Evolutionary conservation across 345 rosid genomes (phyloP).

Genomic region (Populus tremula): DNA sequence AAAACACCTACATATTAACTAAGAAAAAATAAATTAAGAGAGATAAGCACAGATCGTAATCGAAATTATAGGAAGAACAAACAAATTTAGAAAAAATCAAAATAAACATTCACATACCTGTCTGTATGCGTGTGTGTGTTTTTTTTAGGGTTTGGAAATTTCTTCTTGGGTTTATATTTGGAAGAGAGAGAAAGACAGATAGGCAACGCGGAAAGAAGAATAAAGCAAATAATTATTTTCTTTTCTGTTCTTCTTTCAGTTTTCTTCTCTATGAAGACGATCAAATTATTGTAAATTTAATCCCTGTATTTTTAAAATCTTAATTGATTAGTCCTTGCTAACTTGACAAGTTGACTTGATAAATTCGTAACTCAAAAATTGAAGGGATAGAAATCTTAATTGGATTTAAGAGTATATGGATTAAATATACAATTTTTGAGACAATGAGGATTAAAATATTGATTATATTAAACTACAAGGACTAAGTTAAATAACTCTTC

Average conservation of each 20-base stretch:
- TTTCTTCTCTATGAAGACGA: background rate
- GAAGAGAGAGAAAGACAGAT: background rate
- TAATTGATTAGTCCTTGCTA: background rate
- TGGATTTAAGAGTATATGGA: background rate
- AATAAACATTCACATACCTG: background rate
- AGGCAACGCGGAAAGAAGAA: constrained; percentile 4
- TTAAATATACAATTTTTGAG: background rate
- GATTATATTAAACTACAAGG: background rate
- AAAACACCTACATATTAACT: background rate
- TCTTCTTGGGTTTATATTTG: background rate
- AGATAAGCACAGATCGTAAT: constrained; percentile 4
- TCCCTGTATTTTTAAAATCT: background rate
- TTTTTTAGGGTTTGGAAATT: background rate
- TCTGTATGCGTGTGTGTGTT: background rate
- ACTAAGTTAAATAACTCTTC: background rate
- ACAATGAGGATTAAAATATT: background rate
- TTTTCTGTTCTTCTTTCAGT: background rate
- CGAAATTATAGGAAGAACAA: constrained; percentile 19
- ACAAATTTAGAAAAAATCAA: background rate
- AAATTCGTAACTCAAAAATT: too few species aligned
- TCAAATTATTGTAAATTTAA: too few species aligned
- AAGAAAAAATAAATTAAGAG: background rate
- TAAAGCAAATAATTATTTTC: background rate
- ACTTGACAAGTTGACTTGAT: too few species aligned
- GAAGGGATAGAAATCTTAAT: too few species aligned